Percentiles rank a stretch among this genome's conserved stretches.
phyloP scores from a whole-genome alignment of 192 early-diverging fungal species.

The Gryganskiella cystojenkinii region DNA sequence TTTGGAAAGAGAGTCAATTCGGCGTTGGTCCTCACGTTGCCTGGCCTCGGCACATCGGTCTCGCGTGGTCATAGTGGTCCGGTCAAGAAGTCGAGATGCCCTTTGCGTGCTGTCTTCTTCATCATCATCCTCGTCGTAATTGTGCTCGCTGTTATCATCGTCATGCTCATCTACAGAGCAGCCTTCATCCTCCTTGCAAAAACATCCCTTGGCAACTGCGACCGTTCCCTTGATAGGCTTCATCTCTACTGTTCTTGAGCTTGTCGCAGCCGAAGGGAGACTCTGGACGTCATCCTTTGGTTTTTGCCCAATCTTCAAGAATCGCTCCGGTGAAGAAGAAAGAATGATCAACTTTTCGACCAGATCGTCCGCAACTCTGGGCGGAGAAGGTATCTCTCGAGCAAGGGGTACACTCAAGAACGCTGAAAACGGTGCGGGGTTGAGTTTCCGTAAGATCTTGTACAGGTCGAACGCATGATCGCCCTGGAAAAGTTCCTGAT shows the following conservation, averaged over 20 bases:
- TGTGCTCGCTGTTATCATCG: constrained; percentile 21
- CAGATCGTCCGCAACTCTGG: neutral
- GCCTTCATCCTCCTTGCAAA: constrained; percentile 51
- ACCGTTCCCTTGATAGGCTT: constrained; percentile 96
- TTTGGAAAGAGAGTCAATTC: constrained; percentile 60
- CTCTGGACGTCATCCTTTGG: constrained; percentile 8
- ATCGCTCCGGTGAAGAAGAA: constrained; percentile 74
- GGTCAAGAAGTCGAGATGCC: neutral
- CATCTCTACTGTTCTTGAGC: constrained; percentile 77
- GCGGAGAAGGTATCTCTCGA: neutral
- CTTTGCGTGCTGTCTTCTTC: neutral
- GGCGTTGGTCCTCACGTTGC: constrained; percentile 47
- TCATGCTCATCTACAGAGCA: constrained; percentile 50
- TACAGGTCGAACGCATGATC: constrained; percentile 67
- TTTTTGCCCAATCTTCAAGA: constrained; percentile 38
- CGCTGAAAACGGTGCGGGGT: constrained; percentile 90
- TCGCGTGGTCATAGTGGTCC: neutral
- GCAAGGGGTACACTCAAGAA: constrained; percentile 67
- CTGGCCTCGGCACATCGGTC: constrained; percentile 43
- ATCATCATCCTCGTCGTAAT: constrained; percentile 48
- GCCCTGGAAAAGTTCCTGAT: neutral
- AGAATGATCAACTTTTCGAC: constrained; percentile 35
- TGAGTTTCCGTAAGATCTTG: constrained; percentile 69
- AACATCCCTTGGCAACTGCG: constrained; percentile 56
- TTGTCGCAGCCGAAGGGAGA: neutral